Evolutionary conservation across 2,329 filamentous ascomycete species (phyloP), one percentile per base, ranked within the genome.

Genomic region (Cladobotryum protrusum): DNA sequence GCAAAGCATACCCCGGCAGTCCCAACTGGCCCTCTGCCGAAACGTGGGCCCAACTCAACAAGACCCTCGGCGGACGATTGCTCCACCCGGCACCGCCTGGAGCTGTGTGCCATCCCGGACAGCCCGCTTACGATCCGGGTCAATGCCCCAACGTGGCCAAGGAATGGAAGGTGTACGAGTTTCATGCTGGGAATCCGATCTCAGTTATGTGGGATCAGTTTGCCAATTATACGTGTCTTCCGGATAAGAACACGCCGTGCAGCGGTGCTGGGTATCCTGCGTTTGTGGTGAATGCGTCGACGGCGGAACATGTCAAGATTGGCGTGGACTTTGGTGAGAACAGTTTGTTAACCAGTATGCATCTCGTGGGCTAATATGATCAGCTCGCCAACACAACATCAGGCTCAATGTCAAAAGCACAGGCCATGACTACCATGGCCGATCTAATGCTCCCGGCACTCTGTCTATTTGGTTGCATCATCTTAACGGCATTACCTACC

Each of bases 391-490:
- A 29, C 60, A 72, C 34, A 69, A 74, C 33, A 55, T 77, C 33
- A 65, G 74, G 8, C 61, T 75, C 14, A 56, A 67, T 2, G 57
- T 75, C 29, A 73, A 71, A 44, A 66, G 64, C 32, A 69, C 66
- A 1, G 66, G 72, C 15, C 68, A 75, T 18, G 72, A 77, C 45
- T 72, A 69, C 33, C 57, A 72, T 7, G 74, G 73, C 2, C 68
- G 72, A 2, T 75, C 71, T 6, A 65, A 67, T n/a, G 73, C 70
- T 0, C 71, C 71, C 0, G 77, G 78, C 1, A 72, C 77, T 0
- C 62, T 83, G 1, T 78, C 70, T 1, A 72, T 80, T 50, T 81
- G 77, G 78, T 72, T 70, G 0, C 77, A 76, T 47, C 61, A 78
- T 52, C 63, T 81, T 42, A 69, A 69, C 18, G 59, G 58, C 5